These are phyloP conservation scores for Fusarium aywerte DNA, from an alignment of 2,329 filamentous ascomycete genomes.

Conservation along the genomic window DNA sequence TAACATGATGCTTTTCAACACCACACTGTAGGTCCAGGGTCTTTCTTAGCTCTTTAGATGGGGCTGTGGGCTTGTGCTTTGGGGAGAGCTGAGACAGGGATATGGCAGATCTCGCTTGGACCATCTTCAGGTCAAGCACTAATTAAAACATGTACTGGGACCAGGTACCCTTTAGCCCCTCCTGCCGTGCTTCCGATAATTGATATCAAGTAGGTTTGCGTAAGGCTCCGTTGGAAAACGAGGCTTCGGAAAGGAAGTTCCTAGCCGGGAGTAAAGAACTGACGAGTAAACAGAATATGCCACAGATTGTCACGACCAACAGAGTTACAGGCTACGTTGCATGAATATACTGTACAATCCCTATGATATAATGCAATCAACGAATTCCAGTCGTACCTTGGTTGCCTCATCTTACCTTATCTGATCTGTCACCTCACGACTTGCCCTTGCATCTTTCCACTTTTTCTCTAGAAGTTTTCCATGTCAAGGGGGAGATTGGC, in stretches of 20 bases:
- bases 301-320: not conserved
- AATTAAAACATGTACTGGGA: not conserved
- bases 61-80: conserved; percentile 4
- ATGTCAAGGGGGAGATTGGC: not conserved
- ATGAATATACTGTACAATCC: not conserved
- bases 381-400: not conserved
- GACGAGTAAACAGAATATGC: not conserved
- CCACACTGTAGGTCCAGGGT: not conserved
- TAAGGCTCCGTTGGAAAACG: not conserved
- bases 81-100: conserved; percentile 5
- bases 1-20: not conserved
- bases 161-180: not conserved
- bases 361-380: not conserved
- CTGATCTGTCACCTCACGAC: conserved; percentile 13
- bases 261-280: too few relatives aligned
- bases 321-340: not conserved
- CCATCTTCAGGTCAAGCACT: not conserved
- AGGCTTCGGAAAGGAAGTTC: not conserved
- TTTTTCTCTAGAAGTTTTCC: not conserved
- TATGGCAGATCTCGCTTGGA: conserved; percentile 7
- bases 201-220: not conserved
- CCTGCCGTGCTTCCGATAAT: not conserved
- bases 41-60: conserved; percentile 1
- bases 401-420: conserved; percentile 1
- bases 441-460: conserved; percentile 13